A percentile compares a stretch with the other conserved stretches of the same genome.
These are phyloP conservation scores for Gossypium trilobum DNA, from an alignment of 441 rosid genomes.

Conservation along the genomic window DNA sequence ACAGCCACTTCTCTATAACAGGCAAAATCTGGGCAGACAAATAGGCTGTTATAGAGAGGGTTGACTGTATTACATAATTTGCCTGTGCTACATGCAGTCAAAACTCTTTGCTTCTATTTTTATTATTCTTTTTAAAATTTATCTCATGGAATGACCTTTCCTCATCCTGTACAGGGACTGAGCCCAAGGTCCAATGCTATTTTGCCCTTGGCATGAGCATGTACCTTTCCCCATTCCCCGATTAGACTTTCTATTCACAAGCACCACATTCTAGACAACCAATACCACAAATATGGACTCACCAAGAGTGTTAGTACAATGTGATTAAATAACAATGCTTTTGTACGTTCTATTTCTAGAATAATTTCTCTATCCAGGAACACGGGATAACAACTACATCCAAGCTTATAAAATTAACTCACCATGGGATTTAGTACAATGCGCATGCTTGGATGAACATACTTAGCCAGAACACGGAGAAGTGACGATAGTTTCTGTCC, in stretches of 20 bases:
- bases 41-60: too few relatives aligned
- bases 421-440: slow-evolving; percentile 94
- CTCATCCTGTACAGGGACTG: neutral
- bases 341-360: neutral
- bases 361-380: neutral
- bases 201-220: neutral
- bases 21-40: too few relatives aligned
- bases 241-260: slow-evolving; percentile 3
- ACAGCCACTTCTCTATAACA: too few relatives aligned
- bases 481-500: slow-evolving; percentile 89
- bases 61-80: neutral
- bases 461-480: slow-evolving; percentile 67
- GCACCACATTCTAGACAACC: neutral
- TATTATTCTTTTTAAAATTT: neutral
- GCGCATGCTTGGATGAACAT: slow-evolving; percentile 87
- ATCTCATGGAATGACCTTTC: neutral
- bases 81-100: neutral
- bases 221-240: neutral
- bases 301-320: slow-evolving; percentile 83
- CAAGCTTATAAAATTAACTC: slow-evolving; percentile 25
- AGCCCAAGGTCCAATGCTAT: neutral
- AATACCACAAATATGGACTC: slow-evolving; percentile 23
- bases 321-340: slow-evolving; percentile 16
- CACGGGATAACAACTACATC: neutral
- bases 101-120: neutral